Evolutionary conservation across 805 yeast genomes (phyloP), one percentile per base, ranked within the genome.

Genomic region (Peterozyma xylosa): DNA sequence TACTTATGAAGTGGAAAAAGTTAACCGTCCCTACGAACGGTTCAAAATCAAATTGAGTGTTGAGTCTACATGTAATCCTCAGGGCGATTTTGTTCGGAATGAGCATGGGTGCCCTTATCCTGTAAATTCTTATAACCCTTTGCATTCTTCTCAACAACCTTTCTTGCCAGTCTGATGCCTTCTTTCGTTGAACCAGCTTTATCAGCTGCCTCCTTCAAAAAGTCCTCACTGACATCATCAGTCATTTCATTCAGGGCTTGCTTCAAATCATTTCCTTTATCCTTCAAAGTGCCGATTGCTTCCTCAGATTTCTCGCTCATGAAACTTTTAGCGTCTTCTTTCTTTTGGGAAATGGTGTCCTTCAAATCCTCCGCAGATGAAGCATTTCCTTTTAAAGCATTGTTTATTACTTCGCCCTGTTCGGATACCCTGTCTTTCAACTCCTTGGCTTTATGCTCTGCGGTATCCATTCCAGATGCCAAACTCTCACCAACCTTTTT

Each of bases 31-130:
- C n/a, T n/a, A n/a, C n/a, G n/a, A n/a, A n/a, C n/a, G n/a, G n/a
- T n/a, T n/a, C n/a, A n/a, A n/a, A n/a, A 21, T 21, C 7, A 21
- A 21, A 21, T 4, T 21, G 7, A 21, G n/a, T 34, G 7, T 11
- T 33, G 7, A 14, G 16, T n/a, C 52, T 56, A 67, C 30, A 68
- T 52, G n/a, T 64, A 73, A 51, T 71, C 75, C 35, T 70, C 74
- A 6, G 74, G 73, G 42, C 76, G 62, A 52, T 65, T 61, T 52
- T 71, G 74, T 53, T 70, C 74, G 35, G 53, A 47, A 50, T 70
- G 73, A 16, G 60, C 58, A 49, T 68, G 63, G 41, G 59, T 35
- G 11, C 74, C 75, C 52, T 68, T 70, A 45, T 70, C 71, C 53
- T 68, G 70, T 48, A 70, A 60, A 50, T 58, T 50, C 33, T 59